Conservation (phyloP, 176 grass and related monocot species). For the Leersia perrieri region DNA sequence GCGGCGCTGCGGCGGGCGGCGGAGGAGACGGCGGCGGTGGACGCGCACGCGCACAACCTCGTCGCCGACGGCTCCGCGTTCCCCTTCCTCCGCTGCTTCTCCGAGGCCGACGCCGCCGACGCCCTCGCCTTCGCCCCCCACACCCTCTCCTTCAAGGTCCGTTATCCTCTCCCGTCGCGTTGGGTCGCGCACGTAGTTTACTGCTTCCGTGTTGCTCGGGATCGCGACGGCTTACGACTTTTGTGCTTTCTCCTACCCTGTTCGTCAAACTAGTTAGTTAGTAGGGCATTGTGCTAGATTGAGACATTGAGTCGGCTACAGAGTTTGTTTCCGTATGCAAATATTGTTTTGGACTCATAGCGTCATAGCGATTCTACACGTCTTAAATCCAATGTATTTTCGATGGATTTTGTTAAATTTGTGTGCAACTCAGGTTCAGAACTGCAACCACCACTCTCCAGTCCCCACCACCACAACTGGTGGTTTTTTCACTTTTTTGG, state of each 20-base stretch:
- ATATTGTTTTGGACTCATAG: background rate
- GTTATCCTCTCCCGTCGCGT: background rate
- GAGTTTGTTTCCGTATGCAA: background rate
- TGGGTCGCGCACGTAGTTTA: background rate
- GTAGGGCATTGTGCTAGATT: background rate
- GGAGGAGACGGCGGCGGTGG: conserved; percentile 60
- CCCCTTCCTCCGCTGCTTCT: conserved; percentile 85
- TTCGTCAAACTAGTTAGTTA: background rate
- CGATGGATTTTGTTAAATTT: background rate
- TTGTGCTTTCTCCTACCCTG: background rate
- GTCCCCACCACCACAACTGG: background rate
- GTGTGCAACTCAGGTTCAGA: background rate
- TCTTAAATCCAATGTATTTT: background rate
- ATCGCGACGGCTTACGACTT: background rate
- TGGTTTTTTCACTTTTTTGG: too few relatives aligned
- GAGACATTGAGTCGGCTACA: background rate
- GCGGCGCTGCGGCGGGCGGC: conserved; percentile 59
- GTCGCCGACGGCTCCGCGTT: conserved; percentile 50
- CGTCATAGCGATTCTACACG: too few relatives aligned
- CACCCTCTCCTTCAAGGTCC: conserved; percentile 91
- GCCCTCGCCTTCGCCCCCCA: conserved; percentile 69
- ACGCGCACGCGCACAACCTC: conserved; percentile 89
- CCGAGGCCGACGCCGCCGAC: conserved; percentile 70
- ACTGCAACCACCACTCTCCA: background rate
- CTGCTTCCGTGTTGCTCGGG: background rate